phyloP scores from a whole-genome alignment of 441 rosid species.

The Rhodomyrtus psidioides region DNA sequence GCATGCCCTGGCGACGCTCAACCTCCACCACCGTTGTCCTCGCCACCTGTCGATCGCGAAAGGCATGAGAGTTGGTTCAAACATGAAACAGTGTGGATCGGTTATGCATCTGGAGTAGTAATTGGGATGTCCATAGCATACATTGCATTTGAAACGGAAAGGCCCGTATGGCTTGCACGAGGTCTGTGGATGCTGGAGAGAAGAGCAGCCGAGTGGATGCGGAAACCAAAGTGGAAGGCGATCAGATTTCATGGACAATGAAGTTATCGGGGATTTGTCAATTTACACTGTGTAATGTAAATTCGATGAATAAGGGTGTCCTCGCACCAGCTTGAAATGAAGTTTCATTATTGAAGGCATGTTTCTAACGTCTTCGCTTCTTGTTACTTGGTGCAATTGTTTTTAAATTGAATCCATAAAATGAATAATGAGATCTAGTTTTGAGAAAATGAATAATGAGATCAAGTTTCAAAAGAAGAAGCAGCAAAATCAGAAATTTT shows the following conservation, averaged over 20 bases:
- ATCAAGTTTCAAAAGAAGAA: too few relatives aligned
- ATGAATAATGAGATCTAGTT: neutral
- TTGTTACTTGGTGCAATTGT: too few relatives aligned
- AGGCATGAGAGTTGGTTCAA: neutral
- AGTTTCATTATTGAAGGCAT: too few relatives aligned
- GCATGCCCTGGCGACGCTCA: too few relatives aligned
- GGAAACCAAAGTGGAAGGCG: neutral
- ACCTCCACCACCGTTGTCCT: neutral
- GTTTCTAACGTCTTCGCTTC: too few relatives aligned
- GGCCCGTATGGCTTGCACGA: rapidly evolving
- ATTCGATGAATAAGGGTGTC: too few relatives aligned
- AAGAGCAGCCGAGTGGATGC: neutral
- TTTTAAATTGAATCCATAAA: too few relatives aligned
- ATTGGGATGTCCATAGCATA: neutral
- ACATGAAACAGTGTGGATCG: neutral
- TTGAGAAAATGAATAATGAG: too few relatives aligned
- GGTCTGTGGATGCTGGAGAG: neutral
- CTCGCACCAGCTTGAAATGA: too few relatives aligned
- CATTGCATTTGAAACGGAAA: neutral
- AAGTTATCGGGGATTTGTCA: neutral
- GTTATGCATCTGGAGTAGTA: neutral
- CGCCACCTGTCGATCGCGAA: neutral
- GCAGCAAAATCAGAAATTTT: too few relatives aligned
- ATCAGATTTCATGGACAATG: neutral
- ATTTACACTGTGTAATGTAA: too few relatives aligned